Evolutionary conservation across 805 yeast species (phyloP), one percentile per base, ranked within the genome.

Genomic region (Teunomyces panamensis): DNA sequence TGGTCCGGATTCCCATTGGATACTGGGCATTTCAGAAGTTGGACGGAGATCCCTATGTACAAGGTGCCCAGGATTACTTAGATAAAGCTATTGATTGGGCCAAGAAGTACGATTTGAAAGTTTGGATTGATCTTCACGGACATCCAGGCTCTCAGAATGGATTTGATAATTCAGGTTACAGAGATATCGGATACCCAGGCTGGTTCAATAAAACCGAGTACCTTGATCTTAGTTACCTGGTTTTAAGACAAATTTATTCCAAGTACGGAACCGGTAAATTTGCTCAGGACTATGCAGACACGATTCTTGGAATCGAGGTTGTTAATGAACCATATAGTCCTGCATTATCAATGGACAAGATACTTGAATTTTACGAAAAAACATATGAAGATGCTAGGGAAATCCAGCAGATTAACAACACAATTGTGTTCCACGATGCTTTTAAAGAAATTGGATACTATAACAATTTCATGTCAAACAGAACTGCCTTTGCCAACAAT

Each of bases 61-160:
- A 71, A 46, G 89, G 88, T 9, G 88, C 86, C 50, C 82, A 81
- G 44, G 66, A 70, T 7, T 87, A 85, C 58, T 65, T 88, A 49
- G 80, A 84, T 41, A 65, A 77, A 48, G 87, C 89, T 0, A 67
- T 88, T 33, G 78, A 69, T 42, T 88, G 95, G 95, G 81, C 86
- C 14, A 64, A 78, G 17, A 69, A 71, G 35, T 64, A 83, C 55
- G 83, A 75, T 11, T 67, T 88, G 51, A 78, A 85, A 49, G 85
- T 83, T 3, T 82, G 87, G 84, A 67, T 88, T 44, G 95, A 88
- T 59, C 65, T 88, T 46, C 96, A 88, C 57, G 90, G 94, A 10
- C 84, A 78, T 9, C 94, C 95, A 5, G 94, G 92, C 0, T 84
- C 91, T 1, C 95, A 88, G 59, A 88, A 88, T 63, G 95, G 95